Evolutionary conservation across 2,329 filamentous ascomycete species (phyloP).

Genomic region (Colletotrichum sublineola): DNA sequence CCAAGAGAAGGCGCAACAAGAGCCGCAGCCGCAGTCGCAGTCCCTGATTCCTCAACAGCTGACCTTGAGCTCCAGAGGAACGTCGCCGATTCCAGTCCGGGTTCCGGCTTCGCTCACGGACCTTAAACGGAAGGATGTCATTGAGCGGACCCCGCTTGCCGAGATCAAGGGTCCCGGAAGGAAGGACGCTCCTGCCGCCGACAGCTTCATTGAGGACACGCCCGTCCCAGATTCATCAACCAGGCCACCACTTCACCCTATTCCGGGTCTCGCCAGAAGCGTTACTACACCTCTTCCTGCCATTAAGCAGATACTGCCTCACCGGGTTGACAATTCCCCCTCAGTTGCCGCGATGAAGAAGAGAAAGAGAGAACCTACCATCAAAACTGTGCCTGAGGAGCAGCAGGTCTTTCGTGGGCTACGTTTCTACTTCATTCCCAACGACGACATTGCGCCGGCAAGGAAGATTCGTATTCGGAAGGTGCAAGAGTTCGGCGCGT

Average conservation of each 20-base stretch:
- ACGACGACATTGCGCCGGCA: constrained; percentile 77
- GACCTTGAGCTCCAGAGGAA: constrained; percentile 22
- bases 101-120: constrained; percentile 16
- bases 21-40: not conserved
- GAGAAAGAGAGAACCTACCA: constrained; percentile 58
- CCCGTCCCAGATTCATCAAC: constrained; percentile 47
- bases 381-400: constrained; percentile 63
- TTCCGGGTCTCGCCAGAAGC: constrained; percentile 40
- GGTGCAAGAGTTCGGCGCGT: constrained; percentile 80
- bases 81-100: constrained; percentile 38
- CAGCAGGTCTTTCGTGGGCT: constrained; percentile 72
- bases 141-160: constrained; percentile 47
- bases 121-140: constrained; percentile 21
- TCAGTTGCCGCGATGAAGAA: constrained; percentile 53
- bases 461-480: constrained; percentile 80
- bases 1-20: constrained; percentile 28
- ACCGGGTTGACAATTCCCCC: constrained; percentile 24
- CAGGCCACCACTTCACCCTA: constrained; percentile 33
- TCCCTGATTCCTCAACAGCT: constrained; percentile 2
- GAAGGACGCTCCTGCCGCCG: constrained; percentile 28
- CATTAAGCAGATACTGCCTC: constrained; percentile 37
- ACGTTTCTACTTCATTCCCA: constrained; percentile 84
- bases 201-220: constrained; percentile 51
- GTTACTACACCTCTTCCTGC: constrained; percentile 50
- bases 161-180: constrained; percentile 40